Evolutionary conservation across 257 asterid species (phyloP).

Genomic region (Salvia rosmarinus): DNA sequence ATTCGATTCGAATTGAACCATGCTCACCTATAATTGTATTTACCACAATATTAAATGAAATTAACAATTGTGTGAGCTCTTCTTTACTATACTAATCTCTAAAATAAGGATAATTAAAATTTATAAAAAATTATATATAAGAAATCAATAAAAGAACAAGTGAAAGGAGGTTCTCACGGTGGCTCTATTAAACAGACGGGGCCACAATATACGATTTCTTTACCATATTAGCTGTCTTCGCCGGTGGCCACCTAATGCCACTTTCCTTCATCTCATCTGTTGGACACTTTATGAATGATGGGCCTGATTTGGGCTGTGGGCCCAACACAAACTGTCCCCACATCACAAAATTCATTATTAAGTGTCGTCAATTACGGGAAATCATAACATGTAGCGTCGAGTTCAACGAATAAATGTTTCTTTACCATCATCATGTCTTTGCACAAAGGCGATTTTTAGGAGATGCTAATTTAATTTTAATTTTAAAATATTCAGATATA

Average conservation of each 20-base stretch:
- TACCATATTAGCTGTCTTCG: slow-evolving; percentile 26
- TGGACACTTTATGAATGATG: slow-evolving; percentile 25
- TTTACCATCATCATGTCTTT: not conserved
- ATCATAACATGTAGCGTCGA: not conserved
- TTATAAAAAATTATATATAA: too few relatives aligned
- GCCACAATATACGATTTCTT: not conserved
- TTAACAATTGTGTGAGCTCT: too few relatives aligned
- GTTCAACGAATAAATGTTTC: not conserved
- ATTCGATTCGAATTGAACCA: too few relatives aligned
- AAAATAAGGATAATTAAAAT: too few relatives aligned
- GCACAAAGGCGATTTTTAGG: not conserved
- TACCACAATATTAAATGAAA: too few relatives aligned
- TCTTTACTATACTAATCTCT: too few relatives aligned
- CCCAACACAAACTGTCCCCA: not conserved
- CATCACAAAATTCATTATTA: not conserved
- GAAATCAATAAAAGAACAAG: too few relatives aligned
- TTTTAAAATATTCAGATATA: not conserved
- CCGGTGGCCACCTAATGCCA: not conserved
- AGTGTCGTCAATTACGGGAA: not conserved
- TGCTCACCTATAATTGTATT: too few relatives aligned
- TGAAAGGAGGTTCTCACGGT: too few relatives aligned
- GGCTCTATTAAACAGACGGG: too few relatives aligned
- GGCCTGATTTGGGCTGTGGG: slow-evolving; percentile 4
- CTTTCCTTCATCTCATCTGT: slow-evolving; percentile 21
- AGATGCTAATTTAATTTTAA: not conserved